A percentile compares a stretch with the other conserved stretches of the same genome.
Evolutionary conservation across 148 eudicot species (phyloP).

Genomic region (Cornus controversa): DNA sequence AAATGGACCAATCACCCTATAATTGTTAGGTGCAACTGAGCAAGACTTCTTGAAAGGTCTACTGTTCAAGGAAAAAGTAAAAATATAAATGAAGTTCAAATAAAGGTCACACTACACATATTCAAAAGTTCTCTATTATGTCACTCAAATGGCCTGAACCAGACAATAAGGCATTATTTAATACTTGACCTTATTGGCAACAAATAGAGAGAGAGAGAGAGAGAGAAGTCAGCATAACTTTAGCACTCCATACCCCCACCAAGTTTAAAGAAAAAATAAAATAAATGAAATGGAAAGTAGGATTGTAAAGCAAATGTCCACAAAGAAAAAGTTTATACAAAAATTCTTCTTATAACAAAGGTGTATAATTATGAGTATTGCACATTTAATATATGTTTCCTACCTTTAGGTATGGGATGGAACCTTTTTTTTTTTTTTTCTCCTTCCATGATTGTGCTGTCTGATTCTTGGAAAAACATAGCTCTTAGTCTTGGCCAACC

Average conservation of each 20-base stretch:
- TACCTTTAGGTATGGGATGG: neutral
- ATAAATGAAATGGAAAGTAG: no score
- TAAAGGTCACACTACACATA: no score
- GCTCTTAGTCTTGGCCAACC: neutral
- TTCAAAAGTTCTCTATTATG: neutral
- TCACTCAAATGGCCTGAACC: neutral
- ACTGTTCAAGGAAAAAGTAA: neutral
- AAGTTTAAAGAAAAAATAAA: no score
- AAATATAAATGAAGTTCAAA: no score
- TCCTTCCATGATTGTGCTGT: constrained; percentile 9
- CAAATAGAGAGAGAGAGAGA: neutral
- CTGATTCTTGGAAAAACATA: neutral
- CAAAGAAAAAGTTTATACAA: no score
- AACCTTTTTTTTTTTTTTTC: neutral
- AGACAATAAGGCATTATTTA: neutral
- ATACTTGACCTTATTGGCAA: constrained; percentile 1
- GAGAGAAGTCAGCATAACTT: neutral
- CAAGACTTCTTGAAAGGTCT: neutral
- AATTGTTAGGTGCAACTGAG: neutral
- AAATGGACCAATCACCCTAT: neutral
- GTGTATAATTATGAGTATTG: no score
- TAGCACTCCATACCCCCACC: neutral
- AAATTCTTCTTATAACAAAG: no score
- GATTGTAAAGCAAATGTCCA: neutral
- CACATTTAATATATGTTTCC: no score